phyloP scores from a whole-genome alignment of 2,329 filamentous ascomycete species.

The Aschersonia sp. region DNA sequence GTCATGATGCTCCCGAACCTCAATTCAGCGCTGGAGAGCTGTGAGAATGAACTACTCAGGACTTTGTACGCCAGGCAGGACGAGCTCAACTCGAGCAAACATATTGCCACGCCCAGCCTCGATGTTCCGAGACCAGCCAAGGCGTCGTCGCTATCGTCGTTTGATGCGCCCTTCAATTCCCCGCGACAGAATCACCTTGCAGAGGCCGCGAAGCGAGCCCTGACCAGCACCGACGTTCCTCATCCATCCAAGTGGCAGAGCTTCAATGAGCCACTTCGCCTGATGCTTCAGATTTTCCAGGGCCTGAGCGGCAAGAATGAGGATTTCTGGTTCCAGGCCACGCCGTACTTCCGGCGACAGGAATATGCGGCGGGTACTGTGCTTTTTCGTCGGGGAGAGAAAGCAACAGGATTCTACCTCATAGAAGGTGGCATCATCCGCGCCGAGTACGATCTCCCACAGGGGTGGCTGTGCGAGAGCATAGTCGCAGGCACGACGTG shows the following conservation, averaged over 20 bases:
- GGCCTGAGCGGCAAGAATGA: constrained; percentile 74
- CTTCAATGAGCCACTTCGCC: constrained; percentile 78
- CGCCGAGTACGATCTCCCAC: constrained; percentile 80
- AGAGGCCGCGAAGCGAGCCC: constrained; percentile 60
- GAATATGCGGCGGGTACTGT: constrained; percentile 55
- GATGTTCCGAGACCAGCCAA: constrained; percentile 28
- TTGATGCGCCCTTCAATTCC: constrained; percentile 48
- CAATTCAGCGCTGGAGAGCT: constrained; percentile 85
- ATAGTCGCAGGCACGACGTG: constrained; percentile 92
- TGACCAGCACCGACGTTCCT: constrained; percentile 50
- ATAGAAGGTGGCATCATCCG: constrained; percentile 79
- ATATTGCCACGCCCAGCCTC: constrained; percentile 26
- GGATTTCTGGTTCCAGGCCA: constrained; percentile 84
- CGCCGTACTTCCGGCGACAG: constrained; percentile 58
- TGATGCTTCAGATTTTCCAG: constrained; percentile 93
- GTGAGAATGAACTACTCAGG: constrained; percentile 85
- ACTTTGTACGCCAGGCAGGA: constrained; percentile 61
- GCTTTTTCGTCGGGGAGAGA: constrained; percentile 65
- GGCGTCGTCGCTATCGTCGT: constrained; percentile 17
- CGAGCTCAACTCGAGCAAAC: constrained; percentile 32
- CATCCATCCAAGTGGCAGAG: constrained; percentile 59
- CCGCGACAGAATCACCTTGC: constrained; percentile 67
- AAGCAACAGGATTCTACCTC: constrained; percentile 74
- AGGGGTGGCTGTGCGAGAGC: constrained; percentile 77
- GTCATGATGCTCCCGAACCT: constrained; percentile 77